Evolutionary conservation across 768 basidiomycete genomes (phyloP).

Genomic region (Phlebiopsis gigantea): DNA sequence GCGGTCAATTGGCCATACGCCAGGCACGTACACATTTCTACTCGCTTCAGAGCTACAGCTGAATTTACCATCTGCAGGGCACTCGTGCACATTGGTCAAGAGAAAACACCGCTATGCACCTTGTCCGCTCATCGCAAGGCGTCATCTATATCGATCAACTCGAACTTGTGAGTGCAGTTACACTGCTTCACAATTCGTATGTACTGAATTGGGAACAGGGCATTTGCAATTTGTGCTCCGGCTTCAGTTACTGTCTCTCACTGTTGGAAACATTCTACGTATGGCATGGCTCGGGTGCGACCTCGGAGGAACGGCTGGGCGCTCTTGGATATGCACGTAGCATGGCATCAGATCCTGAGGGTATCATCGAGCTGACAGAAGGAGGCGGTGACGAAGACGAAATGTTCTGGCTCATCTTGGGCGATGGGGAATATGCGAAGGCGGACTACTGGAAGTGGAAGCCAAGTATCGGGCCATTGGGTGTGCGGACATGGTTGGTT

Average conservation of each 20-base stretch:
- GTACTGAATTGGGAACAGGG: constrained; percentile 29
- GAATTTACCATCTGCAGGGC: constrained; percentile 40
- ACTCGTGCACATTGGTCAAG: constrained; percentile 67
- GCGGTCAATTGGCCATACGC: constrained; percentile 66
- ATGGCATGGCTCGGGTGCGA: constrained; percentile 78
- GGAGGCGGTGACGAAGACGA: constrained; percentile 66
- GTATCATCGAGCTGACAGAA: constrained; percentile 55
- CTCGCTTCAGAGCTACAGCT: not conserved
- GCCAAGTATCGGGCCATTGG: constrained; percentile 27
- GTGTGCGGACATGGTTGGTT: constrained; percentile 60
- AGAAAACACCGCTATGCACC: constrained; percentile 82
- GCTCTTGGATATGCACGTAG: constrained; percentile 55
- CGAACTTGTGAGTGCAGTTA: constrained; percentile 48
- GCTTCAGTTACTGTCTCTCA: constrained; percentile 75
- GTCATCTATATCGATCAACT: constrained; percentile 64
- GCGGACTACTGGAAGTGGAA: constrained; percentile 86
- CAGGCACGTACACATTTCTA: constrained; percentile 42
- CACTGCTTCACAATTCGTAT: not conserved
- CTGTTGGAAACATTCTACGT: constrained; percentile 69
- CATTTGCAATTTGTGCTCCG: constrained; percentile 72
- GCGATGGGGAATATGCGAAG: constrained; percentile 68
- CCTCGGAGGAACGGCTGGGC: constrained; percentile 49
- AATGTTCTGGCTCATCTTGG: constrained; percentile 84
- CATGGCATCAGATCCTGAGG: constrained; percentile 34
- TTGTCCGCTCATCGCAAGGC: constrained; percentile 48